Evolutionary conservation across 2,329 filamentous ascomycete genomes (phyloP), one percentile per base, ranked within the genome.

Genomic region (Diaporthe nobilis): DNA sequence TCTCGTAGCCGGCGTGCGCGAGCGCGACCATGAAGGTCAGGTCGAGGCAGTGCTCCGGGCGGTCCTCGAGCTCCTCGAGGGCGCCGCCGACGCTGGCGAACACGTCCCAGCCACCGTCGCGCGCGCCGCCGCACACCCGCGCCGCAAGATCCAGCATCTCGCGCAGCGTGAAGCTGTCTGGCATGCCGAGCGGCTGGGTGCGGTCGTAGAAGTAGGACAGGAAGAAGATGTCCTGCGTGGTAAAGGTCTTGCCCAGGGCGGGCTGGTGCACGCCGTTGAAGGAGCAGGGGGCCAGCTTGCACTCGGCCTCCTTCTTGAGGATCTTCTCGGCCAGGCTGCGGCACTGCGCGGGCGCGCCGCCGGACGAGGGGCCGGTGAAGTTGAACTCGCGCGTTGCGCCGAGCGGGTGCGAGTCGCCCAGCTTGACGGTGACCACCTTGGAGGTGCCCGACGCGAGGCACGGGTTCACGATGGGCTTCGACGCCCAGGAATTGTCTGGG

Each of bases 171-270:
- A 98, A 99, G 8, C 94, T 96, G 79, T 98, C 95, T n/a, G 97
- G 97, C 95, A 99, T 98, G 79, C 97, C 97, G 15, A 99, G 91
- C 6, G 95, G 95, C 84, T 94, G 91, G 34, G 94, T 97, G 81
- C 97, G 96, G 88, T 99, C 97, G 86, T 94, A 98, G 87, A 99
- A 99, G 90, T 98, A 99, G 42, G 95, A 98, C 86, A 99, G 96
- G 80, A 98, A 95, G 86, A 96, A 99, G 53, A 98, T 92, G 81
- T 98, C 96, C 85, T 98, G 96, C 78, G 90, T 90, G 37, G 94
- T 88, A 81, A 99, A 99, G 0, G 97, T 99, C 89, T 98, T 98
- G 80, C 92, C 92, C 65, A 99, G 90, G 31, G 94, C 93, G 13
- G 97, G 97, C 85, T 99, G 97, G 86, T 99, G 95, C 42, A 99